Percentiles rank a stretch among this genome's conserved stretches.
These are phyloP conservation scores for Alternaria ethzedia DNA, from an alignment of 2,329 filamentous ascomycete species.

Conservation along the genomic window DNA sequence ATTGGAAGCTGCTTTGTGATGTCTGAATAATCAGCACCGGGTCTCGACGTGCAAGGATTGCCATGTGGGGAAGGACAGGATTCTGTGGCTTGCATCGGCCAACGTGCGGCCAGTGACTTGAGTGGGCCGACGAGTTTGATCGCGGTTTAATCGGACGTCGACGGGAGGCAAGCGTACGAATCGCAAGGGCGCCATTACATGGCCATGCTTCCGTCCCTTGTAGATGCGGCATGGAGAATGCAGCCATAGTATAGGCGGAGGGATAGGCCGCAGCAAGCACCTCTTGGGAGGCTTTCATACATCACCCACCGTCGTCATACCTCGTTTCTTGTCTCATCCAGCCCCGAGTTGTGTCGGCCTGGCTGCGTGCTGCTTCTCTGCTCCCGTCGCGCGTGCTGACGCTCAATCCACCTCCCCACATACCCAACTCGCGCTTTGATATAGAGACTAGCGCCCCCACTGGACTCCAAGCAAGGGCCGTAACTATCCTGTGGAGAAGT, in stretches of 20 bases:
- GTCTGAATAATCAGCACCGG: conserved; percentile 37
- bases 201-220: conserved; percentile 22
- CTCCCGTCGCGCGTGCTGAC: conserved; percentile 15
- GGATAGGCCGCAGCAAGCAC: conserved; percentile 11
- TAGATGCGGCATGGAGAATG: conserved; percentile 9
- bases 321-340: conserved; percentile 6
- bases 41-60: conserved; percentile 17
- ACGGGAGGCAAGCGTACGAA: conserved; percentile 20
- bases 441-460: conserved; percentile 26
- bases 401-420: conserved; percentile 19
- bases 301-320: conserved; percentile 12
- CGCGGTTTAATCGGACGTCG: conserved; percentile 14
- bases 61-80: conserved; percentile 31
- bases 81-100: conserved; percentile 11
- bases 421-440: conserved; percentile 9
- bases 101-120: conserved; percentile 15
- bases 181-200: conserved; percentile 32
- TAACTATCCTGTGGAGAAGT: conserved; percentile 22
- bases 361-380: neutral
- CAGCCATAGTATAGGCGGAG: conserved; percentile 2
- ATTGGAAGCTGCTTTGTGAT: conserved; percentile 37
- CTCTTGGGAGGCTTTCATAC: conserved; percentile 10
- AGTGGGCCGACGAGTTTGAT: conserved; percentile 1
- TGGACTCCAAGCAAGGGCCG: conserved; percentile 9
- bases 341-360: neutral